Evolutionary conservation across 139 green algal species (phyloP).

Genomic region (Chlamydomonas schloesseri): DNA sequence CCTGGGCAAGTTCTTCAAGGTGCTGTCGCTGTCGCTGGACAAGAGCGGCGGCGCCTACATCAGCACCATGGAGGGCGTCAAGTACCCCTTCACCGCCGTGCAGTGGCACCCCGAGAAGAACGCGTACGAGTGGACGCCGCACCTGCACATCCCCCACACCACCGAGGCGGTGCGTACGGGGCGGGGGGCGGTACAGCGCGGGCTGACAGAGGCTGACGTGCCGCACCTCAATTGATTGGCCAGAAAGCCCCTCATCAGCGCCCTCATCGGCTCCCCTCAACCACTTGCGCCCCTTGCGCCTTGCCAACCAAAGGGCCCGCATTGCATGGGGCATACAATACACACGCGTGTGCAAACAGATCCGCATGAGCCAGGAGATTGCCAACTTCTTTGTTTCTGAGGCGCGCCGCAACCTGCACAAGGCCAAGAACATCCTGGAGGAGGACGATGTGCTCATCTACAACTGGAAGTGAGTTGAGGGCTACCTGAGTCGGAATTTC

Average conservation of each 20-base stretch:
- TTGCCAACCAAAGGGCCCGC: no score
- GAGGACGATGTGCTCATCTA: constrained; percentile 86
- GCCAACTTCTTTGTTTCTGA: constrained; percentile 83
- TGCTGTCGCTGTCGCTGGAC: constrained; percentile 77
- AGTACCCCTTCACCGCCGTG: constrained; percentile 53
- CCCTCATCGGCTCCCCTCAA: neutral
- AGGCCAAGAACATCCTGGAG: constrained; percentile 49
- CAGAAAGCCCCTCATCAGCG: neutral
- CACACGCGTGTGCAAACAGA: no score
- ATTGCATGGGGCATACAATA: no score
- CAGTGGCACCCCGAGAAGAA: constrained; percentile 95
- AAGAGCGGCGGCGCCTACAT: constrained; percentile 75
- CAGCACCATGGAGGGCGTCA: constrained; percentile 77
- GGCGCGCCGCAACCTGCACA: constrained; percentile 79
- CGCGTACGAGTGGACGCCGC: constrained; percentile 79
- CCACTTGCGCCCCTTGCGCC: no score
- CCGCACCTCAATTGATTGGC: no score
- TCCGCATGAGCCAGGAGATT: constrained; percentile 74
- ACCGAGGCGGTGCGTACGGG: constrained; percentile 54
- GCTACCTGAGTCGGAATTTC: no score
- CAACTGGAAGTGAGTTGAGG: constrained; percentile 66
- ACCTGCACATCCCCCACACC: constrained; percentile 81
- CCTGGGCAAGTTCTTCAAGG: constrained; percentile 76
- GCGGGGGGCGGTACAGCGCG: neutral
- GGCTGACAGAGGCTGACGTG: no score